Base-by-base conservation (phyloP, 2,329 filamentous ascomycete species). In the Aspergillus tamarii region DNA sequence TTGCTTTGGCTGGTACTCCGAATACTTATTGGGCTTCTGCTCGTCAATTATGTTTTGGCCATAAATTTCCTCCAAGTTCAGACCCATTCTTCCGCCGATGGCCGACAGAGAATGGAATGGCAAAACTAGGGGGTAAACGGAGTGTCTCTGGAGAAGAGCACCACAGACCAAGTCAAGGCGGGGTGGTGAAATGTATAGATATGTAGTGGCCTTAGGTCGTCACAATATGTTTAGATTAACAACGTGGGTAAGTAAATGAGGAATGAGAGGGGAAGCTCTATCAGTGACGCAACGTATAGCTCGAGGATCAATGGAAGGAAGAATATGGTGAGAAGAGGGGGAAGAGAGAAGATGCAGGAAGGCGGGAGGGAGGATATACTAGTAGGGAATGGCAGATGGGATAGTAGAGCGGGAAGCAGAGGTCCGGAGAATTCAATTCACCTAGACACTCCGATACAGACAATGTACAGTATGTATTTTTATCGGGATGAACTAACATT, bases 1-100 rank as follows among this genome's bases (percentile, higher is more conserved):
- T 71, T 82, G 82, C 68, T 84, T 82, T 66, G 84, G 77, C 77
- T 85, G 82, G 70, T 82, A 83, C 74, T 87, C 84, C 72, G 79
- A 81, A 73, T 83, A 82, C 72, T 82, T 79, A 64, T 81, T 74
- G 56, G 78, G 76, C 63, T 71, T 66, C 68, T 79, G 74, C 70
- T 82, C 80, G 68, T 80, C 74, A 70, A 78, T 78, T 76, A 81
- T 71, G 75, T 79, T 75, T 77, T 79, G 76, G 74, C 78, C 80
- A 78, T 82, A 78, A 70, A 80, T 73, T 72, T 83, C 80, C 75
- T 82, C 80, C 76, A 80, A 77, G 75, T 75, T 75, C 67, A 81
- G 77, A 81, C 81, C 82, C 82, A 84, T 84, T 78, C 81, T 83
- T 82, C 78, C 77, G 77, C 72, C 77, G 77, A 70, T 67, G 65